Evolutionary conservation across 1,284 basidiomycete genomes (phyloP).

Genomic region (Cutaneotrichosporon sp.): DNA sequence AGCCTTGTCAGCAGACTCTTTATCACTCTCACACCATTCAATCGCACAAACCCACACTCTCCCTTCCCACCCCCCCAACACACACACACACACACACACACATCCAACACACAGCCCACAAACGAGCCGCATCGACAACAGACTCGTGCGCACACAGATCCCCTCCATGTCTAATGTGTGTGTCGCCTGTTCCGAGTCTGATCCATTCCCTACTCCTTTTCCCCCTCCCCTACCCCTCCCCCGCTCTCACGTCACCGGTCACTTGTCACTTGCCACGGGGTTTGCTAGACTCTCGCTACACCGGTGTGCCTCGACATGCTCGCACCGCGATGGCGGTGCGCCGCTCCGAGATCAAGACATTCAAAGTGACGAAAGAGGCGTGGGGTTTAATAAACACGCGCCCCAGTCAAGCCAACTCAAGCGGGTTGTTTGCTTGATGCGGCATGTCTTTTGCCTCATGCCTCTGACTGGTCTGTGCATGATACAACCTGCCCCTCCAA

Average conservation of each 20-base stretch:
- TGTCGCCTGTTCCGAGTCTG: neutral
- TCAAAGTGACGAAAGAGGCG: neutral
- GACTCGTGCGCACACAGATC: conserved; percentile 3
- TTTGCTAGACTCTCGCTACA: neutral
- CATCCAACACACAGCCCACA: neutral
- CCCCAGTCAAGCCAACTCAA: neutral
- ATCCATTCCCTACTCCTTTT: neutral
- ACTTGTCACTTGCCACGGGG: too few relatives aligned
- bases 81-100: neutral
- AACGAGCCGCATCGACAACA: neutral
- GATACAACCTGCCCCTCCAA: too few relatives aligned
- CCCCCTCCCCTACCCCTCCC: neutral
- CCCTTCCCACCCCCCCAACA: neutral
- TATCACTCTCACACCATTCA: neutral
- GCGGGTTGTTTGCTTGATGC: too few relatives aligned
- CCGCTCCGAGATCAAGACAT: neutral
- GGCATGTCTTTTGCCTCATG: too few relatives aligned
- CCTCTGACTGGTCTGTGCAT: too few relatives aligned
- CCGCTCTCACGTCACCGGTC: neutral
- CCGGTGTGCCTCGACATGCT: neutral
- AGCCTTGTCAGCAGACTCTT: neutral
- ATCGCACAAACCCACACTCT: too few relatives aligned
- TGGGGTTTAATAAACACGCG: neutral
- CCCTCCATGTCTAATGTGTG: neutral
- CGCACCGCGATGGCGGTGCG: neutral